These are phyloP conservation scores for Hypsizygus marmoreus DNA, from an alignment of 768 basidiomycete genomes.

Conservation along the genomic window DNA sequence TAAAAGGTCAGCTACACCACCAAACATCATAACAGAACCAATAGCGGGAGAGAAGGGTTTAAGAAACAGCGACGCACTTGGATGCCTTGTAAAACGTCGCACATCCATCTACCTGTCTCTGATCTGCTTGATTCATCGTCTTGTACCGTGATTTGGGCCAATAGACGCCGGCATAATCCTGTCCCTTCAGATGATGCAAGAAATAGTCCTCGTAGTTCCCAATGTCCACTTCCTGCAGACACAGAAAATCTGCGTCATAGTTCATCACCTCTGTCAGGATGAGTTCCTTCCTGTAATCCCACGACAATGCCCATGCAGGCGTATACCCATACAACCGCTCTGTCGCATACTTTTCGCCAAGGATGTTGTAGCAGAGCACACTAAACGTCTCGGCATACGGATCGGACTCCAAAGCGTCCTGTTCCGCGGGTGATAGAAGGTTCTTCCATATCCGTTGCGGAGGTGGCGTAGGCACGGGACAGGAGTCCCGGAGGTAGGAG, in stretches of 20 bases:
- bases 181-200: slow-evolving; percentile 63
- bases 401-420: slow-evolving; percentile 61
- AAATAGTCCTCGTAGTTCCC: slow-evolving; percentile 94
- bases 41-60: slow-evolving; percentile 3
- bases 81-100: slow-evolving; percentile 92
- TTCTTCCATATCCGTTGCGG: slow-evolving; percentile 80
- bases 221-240: slow-evolving; percentile 94
- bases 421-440: slow-evolving; percentile 58
- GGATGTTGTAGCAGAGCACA: slow-evolving; percentile 89
- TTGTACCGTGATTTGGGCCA: slow-evolving; percentile 92
- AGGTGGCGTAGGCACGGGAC: slow-evolving; percentile 78
- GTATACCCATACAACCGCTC: slow-evolving; percentile 93
- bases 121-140: slow-evolving; percentile 88
- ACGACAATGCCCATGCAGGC: slow-evolving; percentile 93
- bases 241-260: slow-evolving; percentile 86
- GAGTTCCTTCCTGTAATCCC: slow-evolving; percentile 90
- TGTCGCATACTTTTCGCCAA: slow-evolving; percentile 90
- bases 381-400: slow-evolving; percentile 75
- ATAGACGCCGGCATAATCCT: slow-evolving; percentile 89
- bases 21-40: slow-evolving; percentile 1
- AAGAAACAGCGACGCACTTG: slow-evolving; percentile 57
- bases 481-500: slow-evolving; percentile 90
- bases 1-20: slow-evolving; percentile 11
- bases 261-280: slow-evolving; percentile 84
- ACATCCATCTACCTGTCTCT: slow-evolving; percentile 91